Conservation (phyloP, 2,329 filamentous ascomycete genomes). For the Lecanicillium sp. region DNA sequence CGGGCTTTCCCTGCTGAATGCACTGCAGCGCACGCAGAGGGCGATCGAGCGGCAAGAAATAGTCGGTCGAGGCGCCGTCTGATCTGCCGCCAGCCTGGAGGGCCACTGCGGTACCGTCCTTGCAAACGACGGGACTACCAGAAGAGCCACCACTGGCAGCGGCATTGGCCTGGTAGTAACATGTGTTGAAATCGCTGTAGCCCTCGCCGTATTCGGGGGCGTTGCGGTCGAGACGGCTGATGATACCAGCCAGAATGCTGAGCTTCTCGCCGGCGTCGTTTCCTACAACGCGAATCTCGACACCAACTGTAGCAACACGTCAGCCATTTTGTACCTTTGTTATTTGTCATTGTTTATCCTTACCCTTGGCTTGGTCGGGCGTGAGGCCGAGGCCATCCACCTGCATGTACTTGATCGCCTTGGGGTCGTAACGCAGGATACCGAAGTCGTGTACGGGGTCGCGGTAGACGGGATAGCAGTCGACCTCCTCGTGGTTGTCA, state of each 20-base stretch:
- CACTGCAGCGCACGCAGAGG: slow-evolving; percentile 82
- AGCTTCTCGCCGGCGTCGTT: slow-evolving; percentile 98
- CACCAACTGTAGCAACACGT: slow-evolving; percentile 58
- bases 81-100: slow-evolving; percentile 89
- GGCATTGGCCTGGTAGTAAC: slow-evolving; percentile 97
- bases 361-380: slow-evolving; percentile 73
- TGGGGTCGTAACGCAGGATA: slow-evolving; percentile 91
- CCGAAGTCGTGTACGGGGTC: slow-evolving; percentile 98
- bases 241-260: slow-evolving; percentile 94
- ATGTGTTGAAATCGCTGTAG: slow-evolving; percentile 93
- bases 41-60: slow-evolving; percentile 90
- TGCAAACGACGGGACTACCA: slow-evolving; percentile 95
- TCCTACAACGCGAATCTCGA: slow-evolving; percentile 93
- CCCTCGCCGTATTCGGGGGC: slow-evolving; percentile 97
- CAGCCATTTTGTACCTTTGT: neutral
- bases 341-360: slow-evolving; percentile 18
- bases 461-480: slow-evolving; percentile 93
- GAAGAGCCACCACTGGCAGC: slow-evolving; percentile 95
- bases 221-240: slow-evolving; percentile 91
- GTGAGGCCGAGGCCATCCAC: slow-evolving; percentile 72
- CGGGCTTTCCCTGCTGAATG: slow-evolving; percentile 66
- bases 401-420: slow-evolving; percentile 95
- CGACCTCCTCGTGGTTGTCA: slow-evolving; percentile 96
- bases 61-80: slow-evolving; percentile 94
- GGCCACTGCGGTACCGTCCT: slow-evolving; percentile 86